A percentile compares a stretch with the other conserved stretches of the same genome.
Evolutionary conservation across 1,284 basidiomycete genomes (phyloP).

Genomic region (Cryptococcus maquisensis): DNA sequence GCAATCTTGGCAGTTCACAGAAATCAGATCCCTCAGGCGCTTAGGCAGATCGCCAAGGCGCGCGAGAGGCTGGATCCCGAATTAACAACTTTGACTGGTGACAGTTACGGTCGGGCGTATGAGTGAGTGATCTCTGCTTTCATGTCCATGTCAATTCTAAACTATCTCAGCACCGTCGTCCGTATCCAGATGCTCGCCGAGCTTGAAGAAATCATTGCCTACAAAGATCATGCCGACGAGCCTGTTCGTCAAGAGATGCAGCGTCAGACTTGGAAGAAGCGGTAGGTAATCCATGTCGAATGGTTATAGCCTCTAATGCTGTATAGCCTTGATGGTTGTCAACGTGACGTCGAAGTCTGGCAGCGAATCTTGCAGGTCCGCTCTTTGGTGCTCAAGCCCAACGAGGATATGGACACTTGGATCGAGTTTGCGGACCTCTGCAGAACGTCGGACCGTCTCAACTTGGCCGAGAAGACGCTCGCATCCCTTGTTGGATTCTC

Average conservation of each 20-base stretch:
- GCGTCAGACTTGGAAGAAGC: conserved; percentile 90
- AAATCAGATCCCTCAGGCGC: conserved; percentile 88
- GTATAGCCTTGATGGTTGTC: conserved; percentile 82
- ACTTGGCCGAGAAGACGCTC: conserved; percentile 93
- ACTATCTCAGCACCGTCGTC: conserved; percentile 71
- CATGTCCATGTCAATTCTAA: conserved; percentile 8
- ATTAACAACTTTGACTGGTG: conserved; percentile 85
- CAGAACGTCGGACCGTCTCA: conserved; percentile 77
- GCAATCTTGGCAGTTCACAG: conserved; percentile 94
- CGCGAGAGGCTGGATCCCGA: conserved; percentile 90
- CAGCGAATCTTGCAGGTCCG: conserved; percentile 95
- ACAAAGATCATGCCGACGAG: conserved; percentile 92
- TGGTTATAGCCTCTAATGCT: conserved; percentile 5
- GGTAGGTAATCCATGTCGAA: conserved; percentile 52
- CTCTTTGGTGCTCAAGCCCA: conserved; percentile 86
- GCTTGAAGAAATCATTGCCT: conserved; percentile 94
- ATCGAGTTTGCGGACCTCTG: conserved; percentile 88
- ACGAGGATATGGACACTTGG: conserved; percentile 96
- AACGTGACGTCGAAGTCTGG: conserved; percentile 99
- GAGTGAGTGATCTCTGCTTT: conserved; percentile 58
- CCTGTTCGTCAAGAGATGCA: conserved; percentile 82
- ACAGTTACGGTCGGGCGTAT: conserved; percentile 94
- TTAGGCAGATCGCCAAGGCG: conserved; percentile 88
- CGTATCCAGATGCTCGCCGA: conserved; percentile 98
- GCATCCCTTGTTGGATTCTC: conserved; percentile 76